These are phyloP conservation scores for Trichoderma sp. DNA, from an alignment of 2,329 filamentous ascomycete genomes.

Conservation along the genomic window DNA sequence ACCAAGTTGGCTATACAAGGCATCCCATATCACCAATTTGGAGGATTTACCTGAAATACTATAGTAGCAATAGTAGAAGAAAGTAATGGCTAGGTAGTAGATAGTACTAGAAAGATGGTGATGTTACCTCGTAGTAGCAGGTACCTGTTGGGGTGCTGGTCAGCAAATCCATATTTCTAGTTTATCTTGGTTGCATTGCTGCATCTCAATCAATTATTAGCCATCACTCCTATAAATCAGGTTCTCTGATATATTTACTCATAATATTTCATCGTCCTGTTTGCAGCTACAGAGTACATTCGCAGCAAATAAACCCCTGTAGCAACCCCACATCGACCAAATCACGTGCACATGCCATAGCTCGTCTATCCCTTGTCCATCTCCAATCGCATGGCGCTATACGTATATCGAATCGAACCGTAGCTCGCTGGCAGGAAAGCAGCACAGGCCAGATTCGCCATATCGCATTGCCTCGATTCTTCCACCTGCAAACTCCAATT, in stretches of 20 bases:
- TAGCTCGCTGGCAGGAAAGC: conserved; percentile 15
- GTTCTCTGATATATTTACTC: background rate
- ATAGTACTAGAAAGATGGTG: too few relatives aligned
- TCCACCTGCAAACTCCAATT: background rate
- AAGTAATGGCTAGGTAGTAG: too few relatives aligned
- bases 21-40: too few relatives aligned
- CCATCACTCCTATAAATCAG: background rate
- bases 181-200: background rate
- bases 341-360: background rate
- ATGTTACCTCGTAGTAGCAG: too few relatives aligned
- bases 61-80: too few relatives aligned
- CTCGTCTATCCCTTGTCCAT: background rate
- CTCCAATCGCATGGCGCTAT: conserved; percentile 3
- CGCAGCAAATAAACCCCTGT: background rate
- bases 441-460: conserved; percentile 16
- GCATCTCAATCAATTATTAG: background rate
- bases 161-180: too few relatives aligned
- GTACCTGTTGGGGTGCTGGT: too few relatives aligned
- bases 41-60: too few relatives aligned
- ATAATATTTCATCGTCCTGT: background rate
- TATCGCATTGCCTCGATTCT: background rate
- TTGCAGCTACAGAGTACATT: background rate
- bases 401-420: background rate
- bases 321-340: background rate
- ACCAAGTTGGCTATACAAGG: too few relatives aligned